phyloP scores from a whole-genome alignment of 139 green algal species.

The Picochlorum sp. region DNA sequence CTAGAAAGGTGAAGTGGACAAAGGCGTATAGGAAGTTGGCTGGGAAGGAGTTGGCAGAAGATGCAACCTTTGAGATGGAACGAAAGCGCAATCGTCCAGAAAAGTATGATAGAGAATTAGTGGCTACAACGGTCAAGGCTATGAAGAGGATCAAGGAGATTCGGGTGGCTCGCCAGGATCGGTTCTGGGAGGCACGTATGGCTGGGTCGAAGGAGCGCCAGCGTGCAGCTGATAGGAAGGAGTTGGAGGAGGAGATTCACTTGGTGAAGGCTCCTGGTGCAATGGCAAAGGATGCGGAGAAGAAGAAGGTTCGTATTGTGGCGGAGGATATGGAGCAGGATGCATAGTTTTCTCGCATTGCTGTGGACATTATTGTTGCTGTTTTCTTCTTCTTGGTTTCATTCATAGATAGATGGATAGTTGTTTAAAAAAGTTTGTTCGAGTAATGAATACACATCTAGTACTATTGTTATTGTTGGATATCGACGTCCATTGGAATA shows the following conservation, averaged over 20 bases:
- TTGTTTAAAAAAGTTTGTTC: no score
- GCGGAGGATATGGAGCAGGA: constrained; percentile 18
- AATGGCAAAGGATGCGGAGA: constrained; percentile 15
- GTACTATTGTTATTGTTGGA: background rate
- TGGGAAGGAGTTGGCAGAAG: constrained; percentile 91
- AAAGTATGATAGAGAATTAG: constrained; percentile 90
- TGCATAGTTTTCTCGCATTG: constrained; percentile 28
- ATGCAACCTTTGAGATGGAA: constrained; percentile 97
- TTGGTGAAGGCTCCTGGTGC: constrained; percentile 62
- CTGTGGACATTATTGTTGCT: background rate
- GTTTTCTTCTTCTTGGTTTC: background rate
- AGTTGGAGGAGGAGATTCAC: constrained; percentile 88
- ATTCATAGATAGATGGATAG: background rate
- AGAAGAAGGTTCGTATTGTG: constrained; percentile 17
- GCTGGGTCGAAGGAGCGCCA: constrained; percentile 44
- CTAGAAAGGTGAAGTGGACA: constrained; percentile 94
- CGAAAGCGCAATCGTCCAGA: constrained; percentile 83
- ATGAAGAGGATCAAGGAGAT: constrained; percentile 85
- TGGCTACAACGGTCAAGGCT: constrained; percentile 85
- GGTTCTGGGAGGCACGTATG: constrained; percentile 87
- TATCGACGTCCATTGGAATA: background rate
- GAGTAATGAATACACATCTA: no score
- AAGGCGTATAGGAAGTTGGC: constrained; percentile 92
- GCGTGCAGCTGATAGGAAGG: constrained; percentile 42
- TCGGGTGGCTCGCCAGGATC: constrained; percentile 65